Evolutionary conservation across 805 yeast genomes (phyloP).

Genomic region (Hermanozyma aechmeae): DNA sequence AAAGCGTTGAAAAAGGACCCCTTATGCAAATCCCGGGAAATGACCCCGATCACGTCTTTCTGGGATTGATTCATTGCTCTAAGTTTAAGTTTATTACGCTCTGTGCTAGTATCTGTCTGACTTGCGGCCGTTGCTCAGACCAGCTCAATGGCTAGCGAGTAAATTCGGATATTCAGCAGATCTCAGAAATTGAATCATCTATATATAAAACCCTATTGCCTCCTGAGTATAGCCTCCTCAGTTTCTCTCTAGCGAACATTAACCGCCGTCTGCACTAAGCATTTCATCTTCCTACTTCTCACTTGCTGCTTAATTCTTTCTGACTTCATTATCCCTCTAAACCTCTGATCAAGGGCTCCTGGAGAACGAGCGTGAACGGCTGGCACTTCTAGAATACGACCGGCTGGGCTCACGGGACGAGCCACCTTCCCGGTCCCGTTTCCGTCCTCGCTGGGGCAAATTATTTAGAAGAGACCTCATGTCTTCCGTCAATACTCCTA

Average conservation of each 20-base stretch:
- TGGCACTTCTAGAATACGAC: neutral
- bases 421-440: neutral
- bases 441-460: conserved; percentile 7
- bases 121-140: too few relatives aligned
- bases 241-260: neutral
- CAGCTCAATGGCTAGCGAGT: too few relatives aligned
- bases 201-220: too few relatives aligned
- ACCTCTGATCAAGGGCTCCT: neutral
- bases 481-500: conserved; percentile 73
- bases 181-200: too few relatives aligned
- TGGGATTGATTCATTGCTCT: too few relatives aligned
- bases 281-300: neutral
- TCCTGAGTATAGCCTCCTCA: too few relatives aligned
- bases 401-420: neutral
- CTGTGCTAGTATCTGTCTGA: too few relatives aligned
- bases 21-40: too few relatives aligned
- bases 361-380: neutral
- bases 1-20: too few relatives aligned
- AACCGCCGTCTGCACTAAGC: neutral
- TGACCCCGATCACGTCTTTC: too few relatives aligned
- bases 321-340: neutral
- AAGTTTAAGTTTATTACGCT: too few relatives aligned
- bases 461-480: conserved; percentile 53
- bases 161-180: too few relatives aligned
- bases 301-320: neutral